Percentiles rank a stretch among this genome's conserved stretches.
phyloP scores from a whole-genome alignment of 2,329 filamentous ascomycete genomes.

The Penicillium sp. region DNA sequence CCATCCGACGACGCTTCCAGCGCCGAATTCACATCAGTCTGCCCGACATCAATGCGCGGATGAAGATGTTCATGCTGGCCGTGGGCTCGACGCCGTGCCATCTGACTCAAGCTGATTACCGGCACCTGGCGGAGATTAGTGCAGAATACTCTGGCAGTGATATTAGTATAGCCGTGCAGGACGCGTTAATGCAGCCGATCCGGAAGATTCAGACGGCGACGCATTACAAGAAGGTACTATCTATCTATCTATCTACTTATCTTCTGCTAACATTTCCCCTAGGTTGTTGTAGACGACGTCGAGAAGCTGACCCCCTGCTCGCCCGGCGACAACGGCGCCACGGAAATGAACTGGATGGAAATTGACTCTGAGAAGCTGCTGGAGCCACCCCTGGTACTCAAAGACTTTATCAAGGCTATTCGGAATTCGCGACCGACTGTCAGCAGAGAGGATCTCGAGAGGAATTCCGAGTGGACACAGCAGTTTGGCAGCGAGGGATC shows the following conservation, averaged over 20 bases:
- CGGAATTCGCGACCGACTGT: constrained; percentile 86
- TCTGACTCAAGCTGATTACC: constrained; percentile 72
- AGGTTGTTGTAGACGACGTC: constrained; percentile 67
- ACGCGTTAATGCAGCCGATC: constrained; percentile 95
- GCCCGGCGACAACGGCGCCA: constrained; percentile 77
- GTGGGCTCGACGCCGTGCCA: constrained; percentile 91
- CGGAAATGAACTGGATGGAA: constrained; percentile 91
- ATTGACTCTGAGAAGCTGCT: constrained; percentile 78
- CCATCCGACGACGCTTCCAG: constrained; percentile 94
- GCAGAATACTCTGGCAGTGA: constrained; percentile 96
- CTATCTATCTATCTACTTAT: neutral
- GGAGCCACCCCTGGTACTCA: constrained; percentile 79
- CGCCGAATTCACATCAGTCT: constrained; percentile 91
- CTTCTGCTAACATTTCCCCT: constrained; percentile 7
- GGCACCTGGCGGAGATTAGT: constrained; percentile 71
- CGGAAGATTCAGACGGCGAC: constrained; percentile 95
- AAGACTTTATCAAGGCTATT: constrained; percentile 91
- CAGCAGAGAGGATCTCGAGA: constrained; percentile 75
- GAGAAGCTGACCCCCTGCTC: constrained; percentile 77
- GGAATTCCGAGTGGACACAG: constrained; percentile 87
- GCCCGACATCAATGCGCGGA: constrained; percentile 79
- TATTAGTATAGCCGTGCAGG: constrained; percentile 92
- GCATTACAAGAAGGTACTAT: constrained; percentile 83
- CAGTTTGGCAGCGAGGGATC: constrained; percentile 93
- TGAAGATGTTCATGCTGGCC: constrained; percentile 92